A percentile compares a stretch with the other conserved stretches of the same genome.
Conservation (phyloP, 371 early-diverging fungal species). For the Mucor racemosus region DNA sequence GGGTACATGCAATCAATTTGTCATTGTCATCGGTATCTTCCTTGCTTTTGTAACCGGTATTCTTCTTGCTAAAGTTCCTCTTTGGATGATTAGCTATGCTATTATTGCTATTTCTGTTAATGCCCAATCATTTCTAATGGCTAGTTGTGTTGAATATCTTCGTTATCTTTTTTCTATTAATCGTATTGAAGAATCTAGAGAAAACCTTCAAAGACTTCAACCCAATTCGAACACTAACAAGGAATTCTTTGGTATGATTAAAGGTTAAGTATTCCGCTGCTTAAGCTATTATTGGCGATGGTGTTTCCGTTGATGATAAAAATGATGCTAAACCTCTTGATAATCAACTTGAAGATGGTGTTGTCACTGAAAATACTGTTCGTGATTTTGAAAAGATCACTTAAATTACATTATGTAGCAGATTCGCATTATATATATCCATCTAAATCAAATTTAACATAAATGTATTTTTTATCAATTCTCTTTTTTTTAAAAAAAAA, state of each 20-base stretch:
- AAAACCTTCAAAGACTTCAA: constrained; percentile 58
- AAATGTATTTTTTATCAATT: neutral
- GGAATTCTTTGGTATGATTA: constrained; percentile 12
- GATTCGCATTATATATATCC: neutral
- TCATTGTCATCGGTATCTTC: constrained; percentile 74
- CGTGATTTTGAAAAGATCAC: neutral
- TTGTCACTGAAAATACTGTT: constrained; percentile 52
- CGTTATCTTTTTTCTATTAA: constrained; percentile 55
- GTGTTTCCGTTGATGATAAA: neutral
- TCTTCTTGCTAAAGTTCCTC: constrained; percentile 60
- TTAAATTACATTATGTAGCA: neutral
- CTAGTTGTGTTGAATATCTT: constrained; percentile 53
- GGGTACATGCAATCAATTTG: constrained; percentile 35
- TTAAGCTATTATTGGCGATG: neutral
- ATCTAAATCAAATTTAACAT: neutral
- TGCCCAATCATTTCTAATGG: constrained; percentile 68
- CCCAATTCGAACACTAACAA: constrained; percentile 12
- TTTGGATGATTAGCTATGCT: constrained; percentile 71
- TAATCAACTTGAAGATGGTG: too few species aligned
- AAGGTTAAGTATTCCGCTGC: neutral
- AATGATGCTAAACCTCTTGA: neutral
- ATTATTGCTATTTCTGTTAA: constrained; percentile 68
- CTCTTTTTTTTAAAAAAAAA: too few species aligned
- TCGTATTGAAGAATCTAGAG: constrained; percentile 58
- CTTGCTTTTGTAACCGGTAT: constrained; percentile 65